Percentiles rank a stretch among this genome's conserved stretches.
These are phyloP conservation scores for Purpureocillium lavendulum DNA, from an alignment of 2,329 filamentous ascomycete species.

Conservation along the genomic window DNA sequence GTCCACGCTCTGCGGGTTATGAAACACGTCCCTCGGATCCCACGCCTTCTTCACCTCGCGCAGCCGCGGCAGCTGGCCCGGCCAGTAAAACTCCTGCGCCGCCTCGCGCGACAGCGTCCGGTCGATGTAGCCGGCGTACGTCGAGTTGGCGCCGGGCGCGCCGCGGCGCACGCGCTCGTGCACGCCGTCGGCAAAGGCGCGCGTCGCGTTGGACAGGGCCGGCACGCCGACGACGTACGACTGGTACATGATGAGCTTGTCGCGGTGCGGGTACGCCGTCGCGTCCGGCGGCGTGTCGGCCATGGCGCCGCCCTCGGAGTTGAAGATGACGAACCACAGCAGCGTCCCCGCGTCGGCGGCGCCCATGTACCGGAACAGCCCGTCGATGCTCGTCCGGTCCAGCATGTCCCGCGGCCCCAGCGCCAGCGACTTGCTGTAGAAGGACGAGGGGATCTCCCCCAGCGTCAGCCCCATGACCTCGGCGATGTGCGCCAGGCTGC, in stretches of 20 bases:
- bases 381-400: conserved; percentile 31
- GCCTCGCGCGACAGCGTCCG: conserved; percentile 30
- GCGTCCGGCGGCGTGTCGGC: conserved; percentile 45
- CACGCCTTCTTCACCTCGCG: conserved; percentile 39
- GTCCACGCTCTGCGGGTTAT: conserved; percentile 49
- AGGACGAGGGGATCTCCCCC: conserved; percentile 37
- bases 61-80: conserved; percentile 37
- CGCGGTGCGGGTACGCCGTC: conserved; percentile 55
- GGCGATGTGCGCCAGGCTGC: conserved; percentile 43
- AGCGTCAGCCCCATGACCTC: conserved; percentile 39
- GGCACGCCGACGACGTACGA: conserved; percentile 48
- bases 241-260: conserved; percentile 57
- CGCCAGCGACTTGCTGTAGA: conserved; percentile 50
- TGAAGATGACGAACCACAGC: conserved; percentile 55
- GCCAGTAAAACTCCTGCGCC: conserved; percentile 47
- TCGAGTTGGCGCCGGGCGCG: conserved; percentile 31
- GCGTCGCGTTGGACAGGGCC: conserved; percentile 34
- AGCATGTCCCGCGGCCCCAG: conserved; percentile 42
- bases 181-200: conserved; percentile 42
- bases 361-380: conserved; percentile 47
- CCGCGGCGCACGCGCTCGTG: conserved; percentile 32
- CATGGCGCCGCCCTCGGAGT: conserved; percentile 51
- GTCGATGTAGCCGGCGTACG: conserved; percentile 59
- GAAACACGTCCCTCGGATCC: conserved; percentile 47
- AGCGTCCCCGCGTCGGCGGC: conserved; percentile 38